Conservation (phyloP, 768 basidiomycete genomes). For the Termitomyces sp. region DNA sequence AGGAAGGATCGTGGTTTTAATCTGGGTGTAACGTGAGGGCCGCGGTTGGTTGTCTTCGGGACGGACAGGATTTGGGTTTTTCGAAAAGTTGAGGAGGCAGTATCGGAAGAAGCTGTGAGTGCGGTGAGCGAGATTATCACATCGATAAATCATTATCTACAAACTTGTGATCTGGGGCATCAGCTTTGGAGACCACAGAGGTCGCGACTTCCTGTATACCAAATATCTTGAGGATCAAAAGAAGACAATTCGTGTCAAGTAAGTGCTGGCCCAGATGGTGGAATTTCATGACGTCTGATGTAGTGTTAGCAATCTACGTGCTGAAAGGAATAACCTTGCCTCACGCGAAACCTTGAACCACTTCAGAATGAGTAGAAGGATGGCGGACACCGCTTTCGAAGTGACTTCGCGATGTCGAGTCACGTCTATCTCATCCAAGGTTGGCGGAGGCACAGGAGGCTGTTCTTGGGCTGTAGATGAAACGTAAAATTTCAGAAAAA, state of each 20-base stretch:
- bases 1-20: slow-evolving; percentile 55
- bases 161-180: slow-evolving; percentile 83
- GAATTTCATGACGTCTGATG: slow-evolving; percentile 93
- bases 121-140: background rate
- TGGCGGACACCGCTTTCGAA: slow-evolving; percentile 95
- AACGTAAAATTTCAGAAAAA: background rate
- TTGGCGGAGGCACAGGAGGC: slow-evolving; percentile 61
- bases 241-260: slow-evolving; percentile 90
- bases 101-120: slow-evolving; percentile 88
- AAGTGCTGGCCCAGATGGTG: slow-evolving; percentile 96
- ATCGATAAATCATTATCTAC: background rate
- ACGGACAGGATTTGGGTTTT: slow-evolving; percentile 50
- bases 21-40: slow-evolving; percentile 53
- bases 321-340: slow-evolving; percentile 24
- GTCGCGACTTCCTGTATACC: slow-evolving; percentile 89
- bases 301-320: background rate
- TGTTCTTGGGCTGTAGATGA: slow-evolving; percentile 52
- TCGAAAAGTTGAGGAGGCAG: slow-evolving; percentile 77
- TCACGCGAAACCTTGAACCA: slow-evolving; percentile 99
- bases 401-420: slow-evolving; percentile 96
- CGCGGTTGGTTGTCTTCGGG: slow-evolving; percentile 67
- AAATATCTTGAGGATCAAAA: slow-evolving; percentile 96
- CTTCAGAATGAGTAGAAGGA: slow-evolving; percentile 83
- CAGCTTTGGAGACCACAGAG: slow-evolving; percentile 84
- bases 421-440: slow-evolving; percentile 89